phyloP scores from a whole-genome alignment of 805 yeast genomes.

The Teunomyces kruisii region DNA sequence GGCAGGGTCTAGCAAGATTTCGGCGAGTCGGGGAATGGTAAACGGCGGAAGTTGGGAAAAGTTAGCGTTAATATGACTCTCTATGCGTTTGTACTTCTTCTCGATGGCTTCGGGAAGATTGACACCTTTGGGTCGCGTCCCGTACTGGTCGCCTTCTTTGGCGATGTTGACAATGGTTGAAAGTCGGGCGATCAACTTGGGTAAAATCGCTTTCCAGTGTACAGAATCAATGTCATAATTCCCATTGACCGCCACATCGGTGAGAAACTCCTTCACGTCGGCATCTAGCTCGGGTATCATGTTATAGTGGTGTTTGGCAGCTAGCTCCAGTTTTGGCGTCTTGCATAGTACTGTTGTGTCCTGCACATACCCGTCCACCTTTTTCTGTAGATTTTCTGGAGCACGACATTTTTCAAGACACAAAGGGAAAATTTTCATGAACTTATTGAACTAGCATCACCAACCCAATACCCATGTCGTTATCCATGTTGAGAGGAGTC shows the following conservation, averaged over 20 bases:
- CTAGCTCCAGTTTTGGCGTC: slow-evolving; percentile 1
- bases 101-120: slow-evolving; percentile 6
- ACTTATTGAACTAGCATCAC: background rate
- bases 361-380: background rate
- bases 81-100: slow-evolving; percentile 24
- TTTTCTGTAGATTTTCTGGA: background rate
- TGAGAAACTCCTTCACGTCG: slow-evolving; percentile 1
- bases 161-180: slow-evolving; percentile 8
- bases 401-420: slow-evolving; percentile 5
- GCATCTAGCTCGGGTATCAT: slow-evolving; percentile 1
- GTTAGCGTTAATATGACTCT: slow-evolving; percentile 25
- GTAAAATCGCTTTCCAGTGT: slow-evolving; percentile 12
- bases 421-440: slow-evolving; percentile 6
- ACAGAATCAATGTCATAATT: background rate
- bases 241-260: background rate
- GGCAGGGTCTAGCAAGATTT: slow-evolving; percentile 43
- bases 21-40: slow-evolving; percentile 48
- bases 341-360: background rate
- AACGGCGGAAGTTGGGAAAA: slow-evolving; percentile 45
- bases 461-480: background rate
- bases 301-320: background rate
- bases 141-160: slow-evolving; percentile 9
- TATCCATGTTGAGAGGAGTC: slow-evolving; percentile 1
- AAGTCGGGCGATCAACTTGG: slow-evolving; percentile 10
- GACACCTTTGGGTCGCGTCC: slow-evolving; percentile 10